Percentiles rank a stretch among this genome's conserved stretches.
Conservation (phyloP, 768 basidiomycete genomes). For the Lyophyllum semitale region DNA sequence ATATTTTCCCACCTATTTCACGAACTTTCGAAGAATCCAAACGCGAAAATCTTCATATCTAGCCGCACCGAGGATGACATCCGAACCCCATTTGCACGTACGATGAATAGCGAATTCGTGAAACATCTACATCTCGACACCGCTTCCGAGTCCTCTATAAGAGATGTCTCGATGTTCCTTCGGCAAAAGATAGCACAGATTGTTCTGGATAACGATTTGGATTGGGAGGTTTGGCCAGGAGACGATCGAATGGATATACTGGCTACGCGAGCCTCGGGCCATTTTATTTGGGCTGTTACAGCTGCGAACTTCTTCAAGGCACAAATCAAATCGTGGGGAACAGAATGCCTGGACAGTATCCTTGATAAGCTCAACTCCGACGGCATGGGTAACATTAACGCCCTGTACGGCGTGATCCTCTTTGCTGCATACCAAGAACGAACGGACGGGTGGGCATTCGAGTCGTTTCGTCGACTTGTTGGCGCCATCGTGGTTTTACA, state of each 20-base stretch:
- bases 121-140: conserved; percentile 15
- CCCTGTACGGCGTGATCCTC: conserved; percentile 16
- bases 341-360: conserved; percentile 8
- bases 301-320: conserved; percentile 7
- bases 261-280: conserved; percentile 9
- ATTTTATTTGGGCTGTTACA: conserved; percentile 24
- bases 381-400: conserved; percentile 16
- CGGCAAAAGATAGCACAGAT: conserved; percentile 1
- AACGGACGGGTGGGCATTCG: conserved; percentile 11
- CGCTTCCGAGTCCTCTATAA: not conserved
- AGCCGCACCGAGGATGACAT: conserved; percentile 16
- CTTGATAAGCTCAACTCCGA: conserved; percentile 10
- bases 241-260: conserved; percentile 7
- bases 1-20: conserved; percentile 14
- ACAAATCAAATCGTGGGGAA: conserved; percentile 7
- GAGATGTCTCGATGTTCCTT: conserved; percentile 13
- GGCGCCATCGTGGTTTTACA: conserved; percentile 11
- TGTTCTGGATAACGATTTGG: conserved; percentile 7
- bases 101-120: not conserved
- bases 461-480: conserved; percentile 15
- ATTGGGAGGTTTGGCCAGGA: conserved; percentile 13
- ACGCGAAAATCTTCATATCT: conserved; percentile 16
- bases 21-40: not conserved
- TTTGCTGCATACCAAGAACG: not conserved
- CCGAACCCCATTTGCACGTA: conserved; percentile 2